phyloP scores from a whole-genome alignment of 2,329 filamentous ascomycete species.

The Colletotrichum musicola region DNA sequence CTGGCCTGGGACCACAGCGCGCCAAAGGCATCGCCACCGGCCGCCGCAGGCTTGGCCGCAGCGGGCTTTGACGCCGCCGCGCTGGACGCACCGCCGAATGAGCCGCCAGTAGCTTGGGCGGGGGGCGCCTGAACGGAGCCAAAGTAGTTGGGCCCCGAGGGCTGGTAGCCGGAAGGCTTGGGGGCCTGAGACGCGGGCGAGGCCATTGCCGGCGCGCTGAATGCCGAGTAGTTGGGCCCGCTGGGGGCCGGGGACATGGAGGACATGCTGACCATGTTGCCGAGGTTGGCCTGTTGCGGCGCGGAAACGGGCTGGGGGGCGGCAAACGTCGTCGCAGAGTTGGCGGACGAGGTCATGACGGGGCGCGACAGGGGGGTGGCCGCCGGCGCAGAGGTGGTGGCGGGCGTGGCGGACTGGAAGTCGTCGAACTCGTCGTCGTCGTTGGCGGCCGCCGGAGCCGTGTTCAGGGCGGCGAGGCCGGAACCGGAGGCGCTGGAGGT shows the following conservation, averaged over 20 bases:
- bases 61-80: constrained; percentile 63
- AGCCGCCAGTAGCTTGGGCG: constrained; percentile 41
- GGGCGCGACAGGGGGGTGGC: constrained; percentile 61
- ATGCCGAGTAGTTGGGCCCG: constrained; percentile 74
- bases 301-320: constrained; percentile 88
- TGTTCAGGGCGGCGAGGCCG: constrained; percentile 60
- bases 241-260: constrained; percentile 80
- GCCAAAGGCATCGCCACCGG: constrained; percentile 88
- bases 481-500: constrained; percentile 59
- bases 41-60: constrained; percentile 65
- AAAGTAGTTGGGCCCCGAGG: constrained; percentile 92
- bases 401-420: constrained; percentile 82
- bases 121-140: constrained; percentile 76
- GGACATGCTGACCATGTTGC: constrained; percentile 82
- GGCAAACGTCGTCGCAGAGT: constrained; percentile 76
- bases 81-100: constrained; percentile 40
- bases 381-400: constrained; percentile 66
- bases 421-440: constrained; percentile 93
- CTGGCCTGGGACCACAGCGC: constrained; percentile 85
- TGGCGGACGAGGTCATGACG: constrained; percentile 64
- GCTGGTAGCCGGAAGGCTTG: constrained; percentile 77
- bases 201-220: constrained; percentile 61
- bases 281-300: constrained; percentile 83
- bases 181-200: constrained; percentile 59
- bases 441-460: constrained; percentile 49